Percentiles rank a stretch among this genome's conserved stretches.
phyloP scores from a whole-genome alignment of 176 grass and related monocot species.

The Poa pratensis region DNA sequence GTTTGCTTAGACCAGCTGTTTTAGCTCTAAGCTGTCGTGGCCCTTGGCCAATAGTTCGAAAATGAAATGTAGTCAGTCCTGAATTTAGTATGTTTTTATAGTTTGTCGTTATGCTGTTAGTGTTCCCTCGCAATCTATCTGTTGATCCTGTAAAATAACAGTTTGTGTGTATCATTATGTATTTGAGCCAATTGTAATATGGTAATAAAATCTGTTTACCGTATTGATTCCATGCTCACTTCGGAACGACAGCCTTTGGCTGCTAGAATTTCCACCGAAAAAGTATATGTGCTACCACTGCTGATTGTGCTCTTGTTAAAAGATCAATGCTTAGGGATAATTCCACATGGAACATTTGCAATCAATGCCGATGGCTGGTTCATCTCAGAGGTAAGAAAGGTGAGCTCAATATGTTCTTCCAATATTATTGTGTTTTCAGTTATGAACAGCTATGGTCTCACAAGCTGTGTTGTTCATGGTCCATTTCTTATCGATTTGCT shows the following conservation, averaged over 20 bases:
- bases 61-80: not conserved
- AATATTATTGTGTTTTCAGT: not conserved
- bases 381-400: not conserved
- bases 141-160: constrained; percentile 16
- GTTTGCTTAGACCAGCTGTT: not conserved
- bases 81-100: not conserved
- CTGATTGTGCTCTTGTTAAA: not conserved
- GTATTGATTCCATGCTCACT: not conserved
- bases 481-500: not conserved
- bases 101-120: not conserved
- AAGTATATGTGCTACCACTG: not conserved
- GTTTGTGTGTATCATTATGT: not conserved
- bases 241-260: not conserved
- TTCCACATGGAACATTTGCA: not conserved
- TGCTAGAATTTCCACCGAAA: not conserved
- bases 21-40: constrained; percentile 10
- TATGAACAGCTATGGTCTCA: not conserved
- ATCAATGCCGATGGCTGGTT: not conserved
- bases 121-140: not conserved
- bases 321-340: not conserved
- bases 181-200: not conserved
- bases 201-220: constrained; percentile 17
- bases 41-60: constrained; percentile 1
- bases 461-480: not conserved
- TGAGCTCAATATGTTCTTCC: constrained; percentile 9